These are phyloP conservation scores for Geotrichum macrosporum DNA, from an alignment of 1,139 yeast species.

Conservation along the genomic window DNA sequence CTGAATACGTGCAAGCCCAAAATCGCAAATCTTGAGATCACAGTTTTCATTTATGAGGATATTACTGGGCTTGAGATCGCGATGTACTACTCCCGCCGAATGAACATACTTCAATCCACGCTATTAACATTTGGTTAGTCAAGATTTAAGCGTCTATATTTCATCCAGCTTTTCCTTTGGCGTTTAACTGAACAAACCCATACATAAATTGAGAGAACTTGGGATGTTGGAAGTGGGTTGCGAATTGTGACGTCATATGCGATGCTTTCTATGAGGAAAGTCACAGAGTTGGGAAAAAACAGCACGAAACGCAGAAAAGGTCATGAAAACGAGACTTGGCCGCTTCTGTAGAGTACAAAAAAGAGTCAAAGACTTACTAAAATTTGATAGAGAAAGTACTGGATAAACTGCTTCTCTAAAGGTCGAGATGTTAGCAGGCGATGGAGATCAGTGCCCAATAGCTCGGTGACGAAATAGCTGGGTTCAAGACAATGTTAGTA, in stretches of 20 bases:
- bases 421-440: conserved; percentile 89
- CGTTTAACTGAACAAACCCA: not conserved
- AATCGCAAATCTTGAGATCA: conserved; percentile 93
- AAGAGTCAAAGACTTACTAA: conserved; percentile 38
- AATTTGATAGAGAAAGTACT: conserved; percentile 91
- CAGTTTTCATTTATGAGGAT: conserved; percentile 92
- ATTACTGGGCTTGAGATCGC: conserved; percentile 91
- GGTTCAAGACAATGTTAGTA: not conserved
- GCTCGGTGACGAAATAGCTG: conserved; percentile 83
- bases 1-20: conserved; percentile 93
- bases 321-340: not conserved
- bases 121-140: conserved; percentile 18
- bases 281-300: not conserved
- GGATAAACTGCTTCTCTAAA: conserved; percentile 90
- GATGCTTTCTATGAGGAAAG: too few species aligned
- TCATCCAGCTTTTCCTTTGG: not conserved
- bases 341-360: not conserved
- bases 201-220: too few species aligned
- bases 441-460: conserved; percentile 95
- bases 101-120: conserved; percentile 93
- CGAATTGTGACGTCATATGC: too few species aligned
- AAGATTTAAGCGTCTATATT: not conserved
- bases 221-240: too few species aligned
- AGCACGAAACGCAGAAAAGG: not conserved
- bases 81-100: conserved; percentile 94